phyloP scores from a whole-genome alignment of 2,329 filamentous ascomycete genomes.

The Furcasterigmium furcatum region DNA sequence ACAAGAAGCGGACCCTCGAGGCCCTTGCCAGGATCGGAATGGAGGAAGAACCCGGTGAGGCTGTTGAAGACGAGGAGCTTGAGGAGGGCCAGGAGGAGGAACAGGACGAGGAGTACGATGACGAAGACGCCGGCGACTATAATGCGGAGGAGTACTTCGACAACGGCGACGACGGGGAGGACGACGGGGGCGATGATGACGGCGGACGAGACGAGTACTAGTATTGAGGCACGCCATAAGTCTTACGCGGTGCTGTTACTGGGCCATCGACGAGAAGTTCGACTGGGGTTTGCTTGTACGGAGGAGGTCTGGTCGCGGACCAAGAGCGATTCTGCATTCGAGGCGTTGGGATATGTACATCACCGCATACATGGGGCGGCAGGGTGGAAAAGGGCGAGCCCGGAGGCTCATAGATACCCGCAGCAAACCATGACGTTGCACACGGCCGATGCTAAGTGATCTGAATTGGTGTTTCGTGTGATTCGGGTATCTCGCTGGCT shows the following conservation, averaged over 20 bases:
- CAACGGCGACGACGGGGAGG: conserved; percentile 51
- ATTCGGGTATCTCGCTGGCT: not conserved
- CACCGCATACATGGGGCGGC: no score
- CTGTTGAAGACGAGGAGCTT: conserved; percentile 43
- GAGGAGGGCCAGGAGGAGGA: conserved; percentile 43
- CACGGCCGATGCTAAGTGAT: not conserved
- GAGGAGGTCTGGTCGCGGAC: no score
- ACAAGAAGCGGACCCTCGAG: conserved; percentile 34
- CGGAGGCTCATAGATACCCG: not conserved
- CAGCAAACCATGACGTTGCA: not conserved
- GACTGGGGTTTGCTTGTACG: no score
- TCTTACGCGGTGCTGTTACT: no score
- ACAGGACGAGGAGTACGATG: conserved; percentile 49
- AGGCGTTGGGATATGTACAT: not conserved
- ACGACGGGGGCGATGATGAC: conserved; percentile 48
- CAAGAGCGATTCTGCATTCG: not conserved
- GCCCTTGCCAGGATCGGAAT: conserved; percentile 35
- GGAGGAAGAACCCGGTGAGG: conserved; percentile 38
- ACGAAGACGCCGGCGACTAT: conserved; percentile 59
- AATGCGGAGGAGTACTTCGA: conserved; percentile 61
- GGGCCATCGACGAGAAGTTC: no score
- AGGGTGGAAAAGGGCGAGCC: not conserved
- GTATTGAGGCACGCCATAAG: not conserved
- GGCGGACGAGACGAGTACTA: conserved; percentile 24
- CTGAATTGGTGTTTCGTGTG: not conserved